Conservation (phyloP, 306 rosid genomes). For the Ochetophila trinervis region DNA sequence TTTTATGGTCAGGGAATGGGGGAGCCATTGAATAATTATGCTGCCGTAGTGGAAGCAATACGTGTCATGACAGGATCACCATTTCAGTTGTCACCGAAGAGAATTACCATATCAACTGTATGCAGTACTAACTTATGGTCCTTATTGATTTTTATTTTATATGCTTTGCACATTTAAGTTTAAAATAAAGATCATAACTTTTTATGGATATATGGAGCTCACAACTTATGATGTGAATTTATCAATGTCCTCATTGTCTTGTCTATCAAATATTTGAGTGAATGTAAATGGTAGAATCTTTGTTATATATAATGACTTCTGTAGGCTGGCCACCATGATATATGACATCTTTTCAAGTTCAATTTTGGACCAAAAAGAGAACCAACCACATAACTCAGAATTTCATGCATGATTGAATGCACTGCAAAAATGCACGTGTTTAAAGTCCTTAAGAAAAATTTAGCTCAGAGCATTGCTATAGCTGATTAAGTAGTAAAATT, state of each 20-base stretch:
- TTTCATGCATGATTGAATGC: not conserved
- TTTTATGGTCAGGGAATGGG: conserved; percentile 79
- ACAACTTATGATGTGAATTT: not conserved
- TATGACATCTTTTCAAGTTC: not conserved
- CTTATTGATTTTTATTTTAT: not conserved
- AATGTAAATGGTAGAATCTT: not conserved
- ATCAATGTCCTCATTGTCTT: not conserved
- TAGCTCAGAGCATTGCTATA: not conserved
- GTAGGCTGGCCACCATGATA: not conserved
- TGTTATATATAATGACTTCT: not conserved
- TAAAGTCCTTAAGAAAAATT: not conserved
- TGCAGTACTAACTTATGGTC: not conserved
- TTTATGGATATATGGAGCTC: not conserved
- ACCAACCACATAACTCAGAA: not conserved
- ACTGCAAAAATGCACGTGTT: not conserved
- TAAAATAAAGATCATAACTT: not conserved
- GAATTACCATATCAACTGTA: conserved; percentile 88
- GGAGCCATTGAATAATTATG: conserved; percentile 83
- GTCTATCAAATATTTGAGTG: not conserved
- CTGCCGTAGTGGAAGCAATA: conserved; percentile 76
- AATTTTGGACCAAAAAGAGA: not conserved
- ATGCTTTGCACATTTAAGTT: not conserved
- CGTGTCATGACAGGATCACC: conserved; percentile 76
- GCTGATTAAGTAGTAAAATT: not conserved
- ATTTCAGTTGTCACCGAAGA: conserved; percentile 73